These are phyloP conservation scores for Cerioporus squamosus DNA, from an alignment of 1,284 basidiomycete species.

Conservation along the genomic window DNA sequence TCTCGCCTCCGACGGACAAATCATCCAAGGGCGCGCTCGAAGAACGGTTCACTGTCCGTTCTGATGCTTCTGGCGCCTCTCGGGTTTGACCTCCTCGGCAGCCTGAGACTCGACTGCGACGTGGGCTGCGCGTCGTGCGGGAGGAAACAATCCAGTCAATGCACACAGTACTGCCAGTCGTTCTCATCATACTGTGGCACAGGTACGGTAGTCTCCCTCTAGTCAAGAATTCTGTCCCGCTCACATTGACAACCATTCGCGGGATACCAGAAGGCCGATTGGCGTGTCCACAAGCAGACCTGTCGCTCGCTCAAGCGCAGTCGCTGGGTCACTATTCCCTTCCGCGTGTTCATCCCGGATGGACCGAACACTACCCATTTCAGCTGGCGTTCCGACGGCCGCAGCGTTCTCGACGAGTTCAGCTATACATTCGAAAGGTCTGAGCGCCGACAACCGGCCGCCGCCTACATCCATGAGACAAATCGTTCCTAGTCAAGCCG, in stretches of 20 bases:
- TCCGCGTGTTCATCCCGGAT: constrained; percentile 23
- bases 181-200: constrained; percentile 43
- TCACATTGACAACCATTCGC: not conserved
- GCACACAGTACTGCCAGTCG: constrained; percentile 41
- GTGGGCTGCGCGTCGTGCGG: constrained; percentile 45
- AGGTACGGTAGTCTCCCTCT: constrained; percentile 22
- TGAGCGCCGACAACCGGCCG: not conserved
- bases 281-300: constrained; percentile 42
- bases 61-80: constrained; percentile 44
- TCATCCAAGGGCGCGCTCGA: constrained; percentile 27
- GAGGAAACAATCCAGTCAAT: constrained; percentile 35
- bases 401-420: constrained; percentile 12
- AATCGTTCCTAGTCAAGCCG: constrained; percentile 46
- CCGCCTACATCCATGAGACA: constrained; percentile 41
- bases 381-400: not conserved
- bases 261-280: constrained; percentile 46
- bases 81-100: constrained; percentile 39
- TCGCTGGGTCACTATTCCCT: constrained; percentile 40
- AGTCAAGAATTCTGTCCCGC: not conserved
- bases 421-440: not conserved
- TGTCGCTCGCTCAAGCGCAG: constrained; percentile 46
- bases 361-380: not conserved
- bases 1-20: constrained; percentile 35
- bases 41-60: constrained; percentile 38
- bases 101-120: constrained; percentile 38